Evolutionary conservation across 2,329 filamentous ascomycete species (phyloP), one percentile per base, ranked within the genome.

Genomic region (Microthyrium microscopicum): DNA sequence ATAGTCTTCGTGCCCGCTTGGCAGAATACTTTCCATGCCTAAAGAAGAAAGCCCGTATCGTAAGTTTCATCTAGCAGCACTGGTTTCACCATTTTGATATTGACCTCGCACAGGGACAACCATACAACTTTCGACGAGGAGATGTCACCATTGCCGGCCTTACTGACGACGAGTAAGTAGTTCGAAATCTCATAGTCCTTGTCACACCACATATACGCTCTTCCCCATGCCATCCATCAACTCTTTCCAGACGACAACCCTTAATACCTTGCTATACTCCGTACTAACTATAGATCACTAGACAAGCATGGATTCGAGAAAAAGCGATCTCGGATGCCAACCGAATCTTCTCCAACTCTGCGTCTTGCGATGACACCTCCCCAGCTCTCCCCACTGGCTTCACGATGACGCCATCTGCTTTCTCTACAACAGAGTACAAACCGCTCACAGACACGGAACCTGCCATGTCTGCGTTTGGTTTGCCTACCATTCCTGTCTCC

Each of bases 81-180:
- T 7, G 25, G 18, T 8, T 32, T 8, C 29, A 16, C 7, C 7
- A 9, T 9, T n/a, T n/a, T n/a, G n/a, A n/a, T n/a, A 11, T 16
- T 34, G 31, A 27, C 26, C 5, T 5, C 12, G 4, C 19, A 9
- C 35, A 41, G 40, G 38, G 35, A 3, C 20, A 17, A n/a, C 38
- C 40, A 11, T 35, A 35, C 13, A 26, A 41, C 18, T 39, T 41
- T 29, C 38, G 35, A 11, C 35, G 35, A 17, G 35, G 26, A 28
- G 35, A 33, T n/a, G 55, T 64, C 26, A 52, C 51, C 27, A 52
- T 73, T 11, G 66, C 67, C 3, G 70, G 69, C 25, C 55, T 73
- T 26, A 65, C 64, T 29, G 59, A 69, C 41, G 66, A 72, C 42
- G 68, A 75, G 68, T 73, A 60, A 51, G 68, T 56, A 25, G 22